These are phyloP conservation scores for Tolypocladium amazonense DNA, from an alignment of 2,329 filamentous ascomycete genomes.

Conservation along the genomic window DNA sequence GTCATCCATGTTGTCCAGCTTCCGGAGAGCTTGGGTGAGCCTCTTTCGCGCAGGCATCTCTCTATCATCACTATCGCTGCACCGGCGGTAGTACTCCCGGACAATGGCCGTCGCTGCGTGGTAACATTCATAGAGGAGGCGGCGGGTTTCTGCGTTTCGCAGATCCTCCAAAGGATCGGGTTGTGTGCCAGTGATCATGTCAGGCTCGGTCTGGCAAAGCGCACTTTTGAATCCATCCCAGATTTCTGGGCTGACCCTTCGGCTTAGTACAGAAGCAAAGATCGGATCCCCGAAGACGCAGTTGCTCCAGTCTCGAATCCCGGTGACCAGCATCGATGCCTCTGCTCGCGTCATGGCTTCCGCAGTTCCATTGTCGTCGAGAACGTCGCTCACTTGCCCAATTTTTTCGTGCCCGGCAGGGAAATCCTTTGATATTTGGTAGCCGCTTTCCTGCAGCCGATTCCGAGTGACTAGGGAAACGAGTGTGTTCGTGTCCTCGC, in stretches of 20 bases:
- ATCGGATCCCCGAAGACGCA: slow-evolving; percentile 51
- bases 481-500: slow-evolving; percentile 38
- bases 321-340: slow-evolving; percentile 1
- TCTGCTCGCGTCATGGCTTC: not conserved
- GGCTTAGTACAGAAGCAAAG: slow-evolving; percentile 37
- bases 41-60: slow-evolving; percentile 44
- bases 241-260: slow-evolving; percentile 31
- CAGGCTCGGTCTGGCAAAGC: slow-evolving; percentile 4
- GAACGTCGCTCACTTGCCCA: not conserved
- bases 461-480: slow-evolving; percentile 15
- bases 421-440: too few relatives aligned
- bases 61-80: slow-evolving; percentile 32
- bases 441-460: not conserved
- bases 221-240: slow-evolving; percentile 32
- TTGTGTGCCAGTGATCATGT: not conserved
- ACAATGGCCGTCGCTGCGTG: slow-evolving; percentile 42
- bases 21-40: slow-evolving; percentile 34
- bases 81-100: slow-evolving; percentile 43
- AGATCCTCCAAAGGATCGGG: slow-evolving; percentile 28
- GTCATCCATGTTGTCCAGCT: slow-evolving; percentile 31
- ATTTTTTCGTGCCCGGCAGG: not conserved
- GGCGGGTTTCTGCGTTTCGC: slow-evolving; percentile 30
- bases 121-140: slow-evolving; percentile 49
- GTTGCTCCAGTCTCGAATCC: slow-evolving; percentile 45
- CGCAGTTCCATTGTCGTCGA: slow-evolving; percentile 1